phyloP scores from a whole-genome alignment of 768 basidiomycete species.

The Phanerochaete carnosa region DNA sequence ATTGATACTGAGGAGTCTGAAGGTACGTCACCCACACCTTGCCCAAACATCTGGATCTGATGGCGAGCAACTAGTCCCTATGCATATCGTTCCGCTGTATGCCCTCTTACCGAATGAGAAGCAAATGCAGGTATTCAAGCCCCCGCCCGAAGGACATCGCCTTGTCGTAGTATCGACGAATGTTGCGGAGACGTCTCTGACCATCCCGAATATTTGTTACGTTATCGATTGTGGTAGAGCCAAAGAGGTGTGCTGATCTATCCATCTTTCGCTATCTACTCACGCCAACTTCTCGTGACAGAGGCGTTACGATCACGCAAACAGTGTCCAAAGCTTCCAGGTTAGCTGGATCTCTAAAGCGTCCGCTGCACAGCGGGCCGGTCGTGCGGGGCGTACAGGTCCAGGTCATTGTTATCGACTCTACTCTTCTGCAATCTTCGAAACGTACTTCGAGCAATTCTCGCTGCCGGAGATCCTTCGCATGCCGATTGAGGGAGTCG shows the following conservation, averaged over 20 bases:
- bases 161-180: conserved; percentile 95
- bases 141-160: conserved; percentile 76
- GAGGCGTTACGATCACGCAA: conserved; percentile 79
- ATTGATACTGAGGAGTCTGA: conserved; percentile 66
- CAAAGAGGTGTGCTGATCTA: conserved; percentile 65
- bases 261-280: neutral
- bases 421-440: conserved; percentile 93
- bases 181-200: conserved; percentile 94
- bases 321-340: conserved; percentile 88
- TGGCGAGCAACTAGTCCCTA: conserved; percentile 55
- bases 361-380: conserved; percentile 90
- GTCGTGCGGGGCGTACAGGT: conserved; percentile 95
- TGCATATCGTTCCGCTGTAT: conserved; percentile 94
- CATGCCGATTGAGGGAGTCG: conserved; percentile 94
- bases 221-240: conserved; percentile 96
- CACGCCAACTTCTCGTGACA: conserved; percentile 27
- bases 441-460: conserved; percentile 88
- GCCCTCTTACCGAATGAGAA: conserved; percentile 90
- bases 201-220: conserved; percentile 95
- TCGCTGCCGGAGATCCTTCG: conserved; percentile 89
- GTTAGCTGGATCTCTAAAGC: conserved; percentile 95
- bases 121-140: conserved; percentile 90
- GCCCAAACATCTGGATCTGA: conserved; percentile 1
- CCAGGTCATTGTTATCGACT: conserved; percentile 98
- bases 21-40: conserved; percentile 35